Evolutionary conservation across 805 yeast genomes (phyloP), one percentile per base, ranked within the genome.

Genomic region (Metahyphopichia silvanorum): DNA sequence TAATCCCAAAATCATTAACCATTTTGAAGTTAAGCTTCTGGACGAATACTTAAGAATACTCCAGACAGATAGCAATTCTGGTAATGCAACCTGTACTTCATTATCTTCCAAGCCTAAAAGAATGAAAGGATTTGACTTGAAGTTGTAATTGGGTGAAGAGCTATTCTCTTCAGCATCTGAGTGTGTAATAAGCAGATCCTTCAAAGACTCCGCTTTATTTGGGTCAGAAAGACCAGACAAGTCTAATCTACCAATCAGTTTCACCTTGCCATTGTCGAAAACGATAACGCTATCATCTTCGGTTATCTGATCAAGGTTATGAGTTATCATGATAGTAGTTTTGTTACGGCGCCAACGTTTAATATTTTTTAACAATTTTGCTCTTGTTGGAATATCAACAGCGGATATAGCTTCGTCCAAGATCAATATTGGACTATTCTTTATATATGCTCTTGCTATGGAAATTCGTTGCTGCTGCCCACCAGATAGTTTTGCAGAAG

Each of bases 401-500:
- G 96, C 96, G 30, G 93, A 81, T 2, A 86, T 62, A 4, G 93
- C 75, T 53, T 93, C 99, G 60, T 93, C 99, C 17, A 89, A 61
- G 2, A 93, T 72, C 38, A 91, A 58, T 4, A 93, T 71, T 0
- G 89, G 86, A 0, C 94, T 57, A 47, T 93, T 73, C 40, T 86
- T 68, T 3, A 88, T 37, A 35, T 68, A 69, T 0, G 97, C 97
- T 34, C 97, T 69, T 0, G 98, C 96, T 18, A 93, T 48, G 0
- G 91, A 83, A 2, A 93, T 66, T 39, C 89, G 66, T 57, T 93
- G 98, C 35, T 71, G 75, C 53, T 93, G 96, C 0, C 99, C 99
- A 4, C 98, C 98, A 42, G 96, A 86, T 6, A 91, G 60, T 2
- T 47, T 43, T 0, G 63, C 58, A 2, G 50, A 46, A 0, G 79